These are phyloP conservation scores for Wickerhamomyces queroliae DNA, from an alignment of 805 yeast genomes.

Conservation along the genomic window DNA sequence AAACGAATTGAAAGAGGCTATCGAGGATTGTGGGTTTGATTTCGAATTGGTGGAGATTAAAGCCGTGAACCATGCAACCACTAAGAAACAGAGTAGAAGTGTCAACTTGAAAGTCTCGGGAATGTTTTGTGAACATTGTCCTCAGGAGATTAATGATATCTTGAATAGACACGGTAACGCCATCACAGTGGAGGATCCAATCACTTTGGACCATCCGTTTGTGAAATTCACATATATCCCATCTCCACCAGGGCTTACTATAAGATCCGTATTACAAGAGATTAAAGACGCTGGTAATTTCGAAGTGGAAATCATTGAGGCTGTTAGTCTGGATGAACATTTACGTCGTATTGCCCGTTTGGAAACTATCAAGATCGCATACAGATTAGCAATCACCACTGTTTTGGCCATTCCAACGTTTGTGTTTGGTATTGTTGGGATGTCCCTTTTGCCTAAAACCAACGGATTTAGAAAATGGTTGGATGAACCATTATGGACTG, in stretches of 20 bases:
- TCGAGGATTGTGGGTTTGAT: conserved; percentile 67
- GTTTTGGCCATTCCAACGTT: conserved; percentile 63
- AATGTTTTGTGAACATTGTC: conserved; percentile 70
- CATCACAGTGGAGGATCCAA: conserved; percentile 47
- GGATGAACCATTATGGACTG: conserved; percentile 56
- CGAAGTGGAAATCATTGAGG: conserved; percentile 46
- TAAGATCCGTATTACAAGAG: conserved; percentile 48
- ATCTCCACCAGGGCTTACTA: conserved; percentile 42
- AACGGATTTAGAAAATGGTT: conserved; percentile 45
- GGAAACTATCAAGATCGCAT: conserved; percentile 41
- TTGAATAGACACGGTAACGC: conserved; percentile 51
- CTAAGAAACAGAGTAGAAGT: conserved; percentile 44
- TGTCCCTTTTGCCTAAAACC: conserved; percentile 46
- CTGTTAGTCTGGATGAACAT: conserved; percentile 58
- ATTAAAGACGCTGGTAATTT: conserved; percentile 42
- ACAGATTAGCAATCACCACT: conserved; percentile 43
- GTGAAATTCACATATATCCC: conserved; percentile 66
- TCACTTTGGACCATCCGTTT: conserved; percentile 49
- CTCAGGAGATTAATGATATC: conserved; percentile 44
- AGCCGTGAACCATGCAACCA: conserved; percentile 40
- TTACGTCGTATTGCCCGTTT: conserved; percentile 40
- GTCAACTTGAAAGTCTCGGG: conserved; percentile 54
- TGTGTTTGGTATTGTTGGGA: conserved; percentile 61
- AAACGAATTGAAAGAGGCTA: conserved; percentile 37
- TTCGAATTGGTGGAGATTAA: conserved; percentile 40